Percentiles rank a stretch among this genome's conserved stretches.
phyloP scores from a whole-genome alignment of 2,329 filamentous ascomycete genomes.

The Colletotrichum gloeosporioides region DNA sequence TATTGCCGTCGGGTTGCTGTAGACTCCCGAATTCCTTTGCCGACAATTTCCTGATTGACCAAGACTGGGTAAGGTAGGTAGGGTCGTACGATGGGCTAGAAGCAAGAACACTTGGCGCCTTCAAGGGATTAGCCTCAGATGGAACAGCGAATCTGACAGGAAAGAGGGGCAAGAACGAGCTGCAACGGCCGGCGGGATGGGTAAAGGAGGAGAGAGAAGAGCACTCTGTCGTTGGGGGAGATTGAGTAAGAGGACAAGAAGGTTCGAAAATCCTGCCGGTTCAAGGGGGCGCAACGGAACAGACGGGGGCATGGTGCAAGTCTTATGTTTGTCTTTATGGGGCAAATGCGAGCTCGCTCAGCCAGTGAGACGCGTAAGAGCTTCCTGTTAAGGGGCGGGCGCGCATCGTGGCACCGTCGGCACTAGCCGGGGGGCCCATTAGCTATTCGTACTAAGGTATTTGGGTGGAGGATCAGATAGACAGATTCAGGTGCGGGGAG shows the following conservation, averaged over 20 bases:
- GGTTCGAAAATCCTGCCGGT: neutral
- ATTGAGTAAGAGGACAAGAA: neutral
- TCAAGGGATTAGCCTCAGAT: neutral
- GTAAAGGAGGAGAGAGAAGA: neutral
- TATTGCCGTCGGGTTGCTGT: neutral
- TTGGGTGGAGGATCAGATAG: neutral
- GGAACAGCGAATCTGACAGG: neutral
- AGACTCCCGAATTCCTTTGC: neutral
- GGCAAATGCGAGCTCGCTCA: conserved; percentile 1
- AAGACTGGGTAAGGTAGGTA: neutral
- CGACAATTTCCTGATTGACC: neutral
- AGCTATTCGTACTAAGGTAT: neutral
- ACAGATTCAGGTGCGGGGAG: neutral
- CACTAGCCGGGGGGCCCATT: neutral
- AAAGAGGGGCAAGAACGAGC: conserved; percentile 6
- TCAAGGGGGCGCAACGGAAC: neutral
- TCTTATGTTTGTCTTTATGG: neutral
- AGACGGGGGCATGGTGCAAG: neutral
- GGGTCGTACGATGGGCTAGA: neutral
- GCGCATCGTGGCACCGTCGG: neutral
- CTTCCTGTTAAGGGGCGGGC: neutral
- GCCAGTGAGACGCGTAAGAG: conserved; percentile 10
- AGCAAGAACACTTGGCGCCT: neutral
- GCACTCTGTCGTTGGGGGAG: neutral
- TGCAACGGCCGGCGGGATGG: neutral